These are phyloP conservation scores for Vanrija humicola DNA, from an alignment of 1,284 basidiomycete species.

Conservation along the genomic window DNA sequence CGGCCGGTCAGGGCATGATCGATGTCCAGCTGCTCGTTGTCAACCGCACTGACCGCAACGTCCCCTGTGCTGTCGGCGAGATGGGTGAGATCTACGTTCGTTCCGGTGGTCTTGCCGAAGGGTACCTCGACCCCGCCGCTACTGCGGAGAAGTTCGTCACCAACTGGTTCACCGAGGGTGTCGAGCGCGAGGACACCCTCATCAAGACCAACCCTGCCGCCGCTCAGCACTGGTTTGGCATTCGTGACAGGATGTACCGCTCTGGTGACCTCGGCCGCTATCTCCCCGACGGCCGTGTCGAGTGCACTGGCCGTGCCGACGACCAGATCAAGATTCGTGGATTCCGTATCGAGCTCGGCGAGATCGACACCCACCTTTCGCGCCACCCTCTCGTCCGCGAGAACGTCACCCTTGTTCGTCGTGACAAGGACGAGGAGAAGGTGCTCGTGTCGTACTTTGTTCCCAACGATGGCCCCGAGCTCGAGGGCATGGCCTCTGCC, in stretches of 20 bases:
- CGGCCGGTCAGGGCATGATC: slow-evolving; percentile 95
- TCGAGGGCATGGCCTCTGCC: slow-evolving; percentile 73
- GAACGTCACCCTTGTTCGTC: slow-evolving; percentile 92
- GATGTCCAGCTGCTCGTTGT: slow-evolving; percentile 97
- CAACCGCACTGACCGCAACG: slow-evolving; percentile 81
- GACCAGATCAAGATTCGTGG: slow-evolving; percentile 99
- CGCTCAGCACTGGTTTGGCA: slow-evolving; percentile 82
- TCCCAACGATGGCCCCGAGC: slow-evolving; percentile 65
- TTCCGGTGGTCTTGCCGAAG: slow-evolving; percentile 91
- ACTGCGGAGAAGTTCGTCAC: slow-evolving; percentile 85
- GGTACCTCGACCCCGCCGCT: slow-evolving; percentile 81
- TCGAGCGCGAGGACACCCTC: slow-evolving; percentile 66
- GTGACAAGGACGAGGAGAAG: slow-evolving; percentile 99
- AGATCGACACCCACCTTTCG: slow-evolving; percentile 95
- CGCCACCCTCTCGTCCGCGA: slow-evolving; percentile 90
- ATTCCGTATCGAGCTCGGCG: slow-evolving; percentile 97
- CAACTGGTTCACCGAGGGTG: slow-evolving; percentile 77
- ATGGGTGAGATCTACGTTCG: slow-evolving; percentile 99
- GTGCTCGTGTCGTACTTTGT: slow-evolving; percentile 98
- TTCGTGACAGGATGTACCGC: slow-evolving; percentile 96
- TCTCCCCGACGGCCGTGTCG: slow-evolving; percentile 86
- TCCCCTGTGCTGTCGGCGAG: slow-evolving; percentile 92
- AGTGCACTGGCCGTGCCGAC: slow-evolving; percentile 95
- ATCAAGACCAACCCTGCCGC: slow-evolving; percentile 62
- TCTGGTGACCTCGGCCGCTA: slow-evolving; percentile 96